Percentiles rank a stretch among this genome's conserved stretches.
These are phyloP conservation scores for Apiotrichum montevideense DNA, from an alignment of 1,284 basidiomycete species.

Conservation along the genomic window DNA sequence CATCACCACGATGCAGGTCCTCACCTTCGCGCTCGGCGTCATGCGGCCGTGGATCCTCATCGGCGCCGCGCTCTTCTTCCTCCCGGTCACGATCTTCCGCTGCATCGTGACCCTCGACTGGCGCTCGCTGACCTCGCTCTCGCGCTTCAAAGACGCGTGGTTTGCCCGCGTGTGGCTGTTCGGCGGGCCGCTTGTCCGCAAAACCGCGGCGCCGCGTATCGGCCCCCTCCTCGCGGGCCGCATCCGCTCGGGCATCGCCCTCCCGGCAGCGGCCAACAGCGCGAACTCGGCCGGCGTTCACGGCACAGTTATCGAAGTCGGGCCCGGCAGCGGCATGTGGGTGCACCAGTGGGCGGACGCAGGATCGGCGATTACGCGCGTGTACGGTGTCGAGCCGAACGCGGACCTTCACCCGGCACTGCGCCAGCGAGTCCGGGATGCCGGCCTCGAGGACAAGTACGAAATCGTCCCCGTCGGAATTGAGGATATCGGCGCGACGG, in stretches of 20 bases:
- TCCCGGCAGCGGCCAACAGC: not conserved
- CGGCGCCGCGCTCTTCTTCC: slow-evolving; percentile 1
- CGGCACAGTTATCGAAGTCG: slow-evolving; percentile 14
- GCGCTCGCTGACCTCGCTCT: slow-evolving; percentile 1
- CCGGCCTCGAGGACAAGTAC: slow-evolving; percentile 10
- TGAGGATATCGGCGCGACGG: slow-evolving; percentile 7
- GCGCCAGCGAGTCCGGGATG: not conserved
- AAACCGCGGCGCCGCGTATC: slow-evolving; percentile 6
- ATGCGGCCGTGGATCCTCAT: slow-evolving; percentile 7
- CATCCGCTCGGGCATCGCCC: slow-evolving; percentile 3
- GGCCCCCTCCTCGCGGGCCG: slow-evolving; percentile 13
- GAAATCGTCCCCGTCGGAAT: slow-evolving; percentile 15
- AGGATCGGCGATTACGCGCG: slow-evolving; percentile 1
- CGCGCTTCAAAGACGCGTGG: slow-evolving; percentile 10
- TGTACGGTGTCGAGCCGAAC: slow-evolving; percentile 17
- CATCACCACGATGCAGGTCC: not conserved
- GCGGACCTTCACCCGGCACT: slow-evolving; percentile 7
- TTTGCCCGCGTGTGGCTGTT: slow-evolving; percentile 10
- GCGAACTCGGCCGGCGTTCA: slow-evolving; percentile 1
- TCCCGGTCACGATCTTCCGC: slow-evolving; percentile 4
- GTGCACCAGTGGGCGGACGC: slow-evolving; percentile 12
- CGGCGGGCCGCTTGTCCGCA: slow-evolving; percentile 7
- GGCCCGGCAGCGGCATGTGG: slow-evolving; percentile 16
- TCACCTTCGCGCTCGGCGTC: not conserved
- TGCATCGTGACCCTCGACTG: not conserved